Evolutionary conservation across 192 early-diverging fungal species (phyloP), one percentile per base, ranked within the genome.

Genomic region (Backusella circina): DNA sequence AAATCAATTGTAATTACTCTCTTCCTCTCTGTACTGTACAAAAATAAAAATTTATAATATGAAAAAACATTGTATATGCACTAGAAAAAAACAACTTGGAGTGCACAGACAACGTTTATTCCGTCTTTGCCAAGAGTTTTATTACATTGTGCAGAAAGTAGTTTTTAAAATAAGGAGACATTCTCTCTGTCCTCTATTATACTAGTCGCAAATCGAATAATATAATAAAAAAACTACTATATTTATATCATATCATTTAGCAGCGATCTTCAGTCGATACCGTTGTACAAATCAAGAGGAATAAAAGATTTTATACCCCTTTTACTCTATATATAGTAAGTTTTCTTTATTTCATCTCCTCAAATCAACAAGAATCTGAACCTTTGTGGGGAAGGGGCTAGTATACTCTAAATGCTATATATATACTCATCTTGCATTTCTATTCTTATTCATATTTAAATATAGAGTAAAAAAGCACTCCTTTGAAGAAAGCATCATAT

Each of bases 131-230:
- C 54, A 61, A 61, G 54, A 61, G 54, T 61, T 61, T 61, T 61
- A 61, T 61, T 61, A 61, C 54, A 61, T 61, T 28, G 23, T 61
- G 54, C 54, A 61, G 54, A 61, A 61, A 28, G 54, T 61, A n/a
- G 54, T 12, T 61, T 61, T 61, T 61, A 61, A 61, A 61, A 61
- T 61, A 61, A 61, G 54, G 54, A 61, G 54, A 61, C 54, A 61
- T 28, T 28, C 23, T 12, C 54, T 61, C 54, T 61, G 51, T n/a
- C 51, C 26, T 61, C 54, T 28, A 61, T 61, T 23, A 61, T 61
- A 61, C 26, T 9, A 61, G 54, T 61, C 12, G 9, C 54, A 28
- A 61, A 61, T 61, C 7, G 54, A 61, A 61, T 61, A 61, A 61
- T 61, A 61, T 47, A 21, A 61, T 61, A 61, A 57, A 23, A 54